A percentile compares a stretch with the other conserved stretches of the same genome.
These are phyloP conservation scores for Globisporangium apiculatum DNA, from an alignment of 352 stramenopile species.

Conservation along the genomic window DNA sequence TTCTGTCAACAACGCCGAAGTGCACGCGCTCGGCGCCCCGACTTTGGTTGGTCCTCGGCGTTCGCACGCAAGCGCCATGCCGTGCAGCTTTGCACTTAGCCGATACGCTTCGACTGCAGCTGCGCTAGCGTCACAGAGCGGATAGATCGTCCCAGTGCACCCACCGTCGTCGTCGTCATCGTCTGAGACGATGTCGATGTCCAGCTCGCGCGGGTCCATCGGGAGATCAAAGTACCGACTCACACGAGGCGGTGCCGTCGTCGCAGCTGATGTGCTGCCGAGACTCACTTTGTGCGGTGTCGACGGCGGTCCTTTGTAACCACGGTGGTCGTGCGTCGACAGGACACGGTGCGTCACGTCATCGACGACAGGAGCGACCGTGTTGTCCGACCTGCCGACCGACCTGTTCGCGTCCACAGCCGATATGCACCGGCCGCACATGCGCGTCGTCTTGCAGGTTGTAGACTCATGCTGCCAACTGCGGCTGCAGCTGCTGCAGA, in stretches of 20 bases:
- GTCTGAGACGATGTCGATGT: slow-evolving; percentile 1
- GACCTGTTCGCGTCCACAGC: too few species aligned
- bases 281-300: too few species aligned
- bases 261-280: too few species aligned
- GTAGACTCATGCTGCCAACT: slow-evolving; percentile 3
- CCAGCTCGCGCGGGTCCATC: slow-evolving; percentile 12
- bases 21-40: too few species aligned
- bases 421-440: too few species aligned
- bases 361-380: too few species aligned
- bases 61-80: neutral
- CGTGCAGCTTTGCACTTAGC: neutral
- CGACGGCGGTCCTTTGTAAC: too few species aligned
- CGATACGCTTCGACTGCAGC: neutral
- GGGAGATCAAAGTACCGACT: slow-evolving; percentile 12
- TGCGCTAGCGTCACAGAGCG: neutral
- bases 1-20: too few species aligned
- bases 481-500: slow-evolving; percentile 16
- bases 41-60: too few species aligned
- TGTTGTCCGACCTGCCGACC: too few species aligned
- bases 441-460: neutral
- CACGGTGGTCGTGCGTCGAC: too few species aligned
- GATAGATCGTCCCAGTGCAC: slow-evolving; percentile 3
- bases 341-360: too few species aligned
- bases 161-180: neutral
- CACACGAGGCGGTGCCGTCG: neutral